phyloP scores from a whole-genome alignment of 495 filamentous ascomycete genomes.

The Hypoxylon cercidicola region DNA sequence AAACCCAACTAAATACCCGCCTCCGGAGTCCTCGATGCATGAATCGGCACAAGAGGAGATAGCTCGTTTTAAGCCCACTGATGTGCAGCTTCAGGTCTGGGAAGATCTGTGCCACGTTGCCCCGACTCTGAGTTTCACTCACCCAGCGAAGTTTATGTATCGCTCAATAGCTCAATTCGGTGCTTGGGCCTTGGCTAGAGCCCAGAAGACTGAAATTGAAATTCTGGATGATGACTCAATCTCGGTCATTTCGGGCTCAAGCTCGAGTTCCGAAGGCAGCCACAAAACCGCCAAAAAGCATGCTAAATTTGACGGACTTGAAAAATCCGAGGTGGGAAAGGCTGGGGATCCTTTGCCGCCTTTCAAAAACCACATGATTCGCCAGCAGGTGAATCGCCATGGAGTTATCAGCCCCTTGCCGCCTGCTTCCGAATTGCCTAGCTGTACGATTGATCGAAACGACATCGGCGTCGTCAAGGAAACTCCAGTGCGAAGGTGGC shows the following conservation, averaged over 20 bases:
- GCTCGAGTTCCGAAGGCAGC: constrained; percentile 62
- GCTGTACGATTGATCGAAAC: constrained; percentile 67
- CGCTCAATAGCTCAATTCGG: constrained; percentile 90
- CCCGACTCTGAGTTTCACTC: constrained; percentile 88
- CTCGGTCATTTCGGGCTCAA: constrained; percentile 73
- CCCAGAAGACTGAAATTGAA: constrained; percentile 80
- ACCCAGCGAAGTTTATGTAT: constrained; percentile 96
- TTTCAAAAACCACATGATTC: constrained; percentile 88
- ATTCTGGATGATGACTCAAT: constrained; percentile 82
- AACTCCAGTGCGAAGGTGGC: constrained; percentile 84
- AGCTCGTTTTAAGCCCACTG: constrained; percentile 77
- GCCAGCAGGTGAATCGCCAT: constrained; percentile 81
- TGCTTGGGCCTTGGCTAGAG: constrained; percentile 85
- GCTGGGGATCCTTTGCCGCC: constrained; percentile 84
- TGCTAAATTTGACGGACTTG: constrained; percentile 11
- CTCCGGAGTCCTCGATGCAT: constrained; percentile 70
- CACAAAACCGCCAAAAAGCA: constrained; percentile 33
- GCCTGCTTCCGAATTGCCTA: constrained; percentile 67
- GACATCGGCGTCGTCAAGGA: constrained; percentile 82
- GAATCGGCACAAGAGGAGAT: constrained; percentile 70
- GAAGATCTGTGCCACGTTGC: constrained; percentile 93
- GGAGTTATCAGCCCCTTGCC: constrained; percentile 75
- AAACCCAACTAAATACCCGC: constrained; percentile 77
- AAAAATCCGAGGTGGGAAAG: constrained; percentile 70
- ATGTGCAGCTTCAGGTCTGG: constrained; percentile 97